Evolutionary conservation across 2,329 filamentous ascomycete genomes (phyloP).

Genomic region (Pseudogymnoascus sp.): DNA sequence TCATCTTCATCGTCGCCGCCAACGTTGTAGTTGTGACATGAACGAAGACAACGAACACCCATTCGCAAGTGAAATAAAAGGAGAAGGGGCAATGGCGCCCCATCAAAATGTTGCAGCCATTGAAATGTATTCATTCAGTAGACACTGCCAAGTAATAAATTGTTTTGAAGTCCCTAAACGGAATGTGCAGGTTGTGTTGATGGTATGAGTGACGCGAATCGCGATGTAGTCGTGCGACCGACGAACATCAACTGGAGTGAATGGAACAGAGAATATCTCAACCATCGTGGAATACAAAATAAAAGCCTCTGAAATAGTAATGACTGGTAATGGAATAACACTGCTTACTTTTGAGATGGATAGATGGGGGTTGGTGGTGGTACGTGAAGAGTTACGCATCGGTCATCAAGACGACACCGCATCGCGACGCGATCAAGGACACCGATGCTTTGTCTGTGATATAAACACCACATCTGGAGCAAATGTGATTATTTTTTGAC

Average conservation of each 20-base stretch:
- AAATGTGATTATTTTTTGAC: neutral
- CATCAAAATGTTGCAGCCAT: neutral
- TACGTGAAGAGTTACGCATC: neutral
- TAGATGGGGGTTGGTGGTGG: neutral
- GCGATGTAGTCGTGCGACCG: conserved; percentile 1
- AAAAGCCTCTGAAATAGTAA: neutral
- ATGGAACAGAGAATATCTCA: neutral
- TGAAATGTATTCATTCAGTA: neutral
- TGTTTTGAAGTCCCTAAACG: neutral
- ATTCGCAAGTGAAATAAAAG: neutral
- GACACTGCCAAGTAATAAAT: neutral
- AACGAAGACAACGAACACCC: neutral
- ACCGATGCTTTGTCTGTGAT: neutral
- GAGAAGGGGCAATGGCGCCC: neutral
- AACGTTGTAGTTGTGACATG: neutral
- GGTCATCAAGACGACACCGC: neutral
- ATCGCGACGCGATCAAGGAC: conserved; percentile 3
- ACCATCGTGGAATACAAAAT: neutral
- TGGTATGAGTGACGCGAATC: conserved; percentile 6
- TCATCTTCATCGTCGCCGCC: neutral
- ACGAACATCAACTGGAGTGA: neutral
- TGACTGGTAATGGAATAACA: neutral
- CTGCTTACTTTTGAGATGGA: neutral
- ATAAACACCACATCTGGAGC: neutral
- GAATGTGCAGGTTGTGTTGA: neutral